Evolutionary conservation across 257 asterid species (phyloP), one percentile per base, ranked within the genome.

Genomic region (Solanum commersonii): DNA sequence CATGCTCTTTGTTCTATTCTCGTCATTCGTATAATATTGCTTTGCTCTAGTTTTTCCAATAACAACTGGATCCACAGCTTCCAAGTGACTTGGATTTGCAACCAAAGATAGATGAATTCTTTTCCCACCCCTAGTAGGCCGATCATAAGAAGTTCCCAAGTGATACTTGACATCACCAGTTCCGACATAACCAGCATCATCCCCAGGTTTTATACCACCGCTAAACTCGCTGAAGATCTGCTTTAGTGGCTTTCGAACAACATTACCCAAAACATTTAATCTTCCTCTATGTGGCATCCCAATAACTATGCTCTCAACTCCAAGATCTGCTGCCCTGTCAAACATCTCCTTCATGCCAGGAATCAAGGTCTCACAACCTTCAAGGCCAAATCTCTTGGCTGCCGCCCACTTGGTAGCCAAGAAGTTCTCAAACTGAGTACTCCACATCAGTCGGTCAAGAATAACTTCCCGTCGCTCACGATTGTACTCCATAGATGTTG

Each of bases 201-300:
- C 90, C 72, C 73, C 90, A 8, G 89, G 90, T 65, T 87, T 84
- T 23, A 86, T 86, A 67, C 91, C 91, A 35, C 92, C 89, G 20
- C 87, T 88, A 73, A 90, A 90, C 84, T 90, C 92, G 9, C 87
- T 87, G 76, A 90, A 90, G 25, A 90, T 86, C 83, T 88, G 91
- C 16, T 89, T 89, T 35, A 87, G 89, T 16, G 91, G 91, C 88
- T 90, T 90, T 34, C 92, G 25, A 29, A 90, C 89, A 49, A 90
- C 91, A 63, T 90, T 88, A 20, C 89, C 89, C 37, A 90, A 46
- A 65, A 90, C 91, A 52, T 90, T 90, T 63, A 90, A 81, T 65
- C 92, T 83, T 65, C 92, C 92, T 60, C 92, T 83, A 81, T 88
- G 92, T 15, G 92, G 87, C 92, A 90, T 90, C 25, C 92, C 92